Evolutionary conservation across 2,329 filamentous ascomycete species (phyloP), one percentile per base, ranked within the genome.

Genomic region (Sclerotinia trifoliorum): DNA sequence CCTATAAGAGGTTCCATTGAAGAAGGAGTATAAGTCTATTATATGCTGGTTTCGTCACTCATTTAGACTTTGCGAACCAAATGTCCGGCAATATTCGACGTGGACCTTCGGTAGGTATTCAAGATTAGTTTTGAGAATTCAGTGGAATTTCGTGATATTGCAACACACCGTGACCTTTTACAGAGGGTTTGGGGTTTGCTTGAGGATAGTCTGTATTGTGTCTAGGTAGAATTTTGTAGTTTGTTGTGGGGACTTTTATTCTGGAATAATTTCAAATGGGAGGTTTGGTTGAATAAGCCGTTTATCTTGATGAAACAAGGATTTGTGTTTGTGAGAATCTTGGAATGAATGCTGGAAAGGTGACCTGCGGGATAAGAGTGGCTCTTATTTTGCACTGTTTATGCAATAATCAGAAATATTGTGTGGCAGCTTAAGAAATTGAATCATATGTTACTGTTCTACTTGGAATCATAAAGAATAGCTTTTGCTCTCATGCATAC

Each of bases 41-140:
- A 42, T 5, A 15, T 42, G 39, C 39, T 15, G 13, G 39, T 4
- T 42, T 42, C 5, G 39, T 15, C 39, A 5, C 39, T 42, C 39
- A 42, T 42, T 42, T 15, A 4, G 39, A 42, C 39, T 42, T 42
- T 42, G 3, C 39, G 11, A 11, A 3, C 2, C 39, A 42, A 42
- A 11, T 32, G 17, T 32, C 51, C 8, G 11, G 4, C 26, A 3
- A 2, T 6, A 21, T 32, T 21, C 4, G 1, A 24, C 26, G 2
- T 3, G 26, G 4, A 32, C 4, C 2, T 21, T 8, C 10, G n/a
- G n/a, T n/a, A n/a, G 5, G 11, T 13, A 1, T 13, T 3, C 4
- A 13, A 55, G 26, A 55, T 32, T 19, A 8, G 8, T 21, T 55
- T 5, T 5, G 52, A 21, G 19, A 19, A 1, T 55, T 13, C 21